Evolutionary conservation across 768 basidiomycete genomes (phyloP), one percentile per base, ranked within the genome.

Genomic region (Leccinum incarnatum): DNA sequence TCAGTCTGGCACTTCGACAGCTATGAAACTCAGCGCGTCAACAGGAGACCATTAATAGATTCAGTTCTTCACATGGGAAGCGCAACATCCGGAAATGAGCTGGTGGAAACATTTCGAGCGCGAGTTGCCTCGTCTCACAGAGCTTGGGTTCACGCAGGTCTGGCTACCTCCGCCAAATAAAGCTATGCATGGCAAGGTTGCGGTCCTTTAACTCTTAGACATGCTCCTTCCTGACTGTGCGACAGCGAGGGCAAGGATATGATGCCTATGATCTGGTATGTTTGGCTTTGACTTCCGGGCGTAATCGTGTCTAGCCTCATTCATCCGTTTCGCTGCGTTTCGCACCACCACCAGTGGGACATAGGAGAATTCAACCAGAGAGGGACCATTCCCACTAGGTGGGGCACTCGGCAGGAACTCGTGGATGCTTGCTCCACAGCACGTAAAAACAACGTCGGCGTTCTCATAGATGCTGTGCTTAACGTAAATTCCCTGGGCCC

Each of bases 141-240:
- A 81, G 49, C 75, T 90, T 61, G 92, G 91, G 14, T 79, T 92
- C 64, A 92, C 91, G 0, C 89, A 91, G 69, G 78, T 85, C 3
- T 94, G 91, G 91, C 74, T 93, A 32, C 91, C 91, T 34, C 92
- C 91, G 6, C 87, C 89, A 17, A 88, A 89, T 69, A 93, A 92
- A 70, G 91, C 87, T 15, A 86, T 83, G 72, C 72, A 30, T 19
- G 68, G 76, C 55, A 80, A 78, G 66, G 89, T 88, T 27, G 4
- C 4, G 10, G 17, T 37, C 29, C 42, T 42, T 30, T 56, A 25
- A 11, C 19, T 47, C 25, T 32, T 30, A 6, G 21, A 63, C 21
- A 45, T 64, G 32, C 10, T 17, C 27, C 23, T 56, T 54, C 30
- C 65, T 69, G 55, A 58, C 42, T 1, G 40, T 45, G 19, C 48